These are phyloP conservation scores for Zarea fungicola DNA, from an alignment of 2,329 filamentous ascomycete genomes.

Conservation along the genomic window DNA sequence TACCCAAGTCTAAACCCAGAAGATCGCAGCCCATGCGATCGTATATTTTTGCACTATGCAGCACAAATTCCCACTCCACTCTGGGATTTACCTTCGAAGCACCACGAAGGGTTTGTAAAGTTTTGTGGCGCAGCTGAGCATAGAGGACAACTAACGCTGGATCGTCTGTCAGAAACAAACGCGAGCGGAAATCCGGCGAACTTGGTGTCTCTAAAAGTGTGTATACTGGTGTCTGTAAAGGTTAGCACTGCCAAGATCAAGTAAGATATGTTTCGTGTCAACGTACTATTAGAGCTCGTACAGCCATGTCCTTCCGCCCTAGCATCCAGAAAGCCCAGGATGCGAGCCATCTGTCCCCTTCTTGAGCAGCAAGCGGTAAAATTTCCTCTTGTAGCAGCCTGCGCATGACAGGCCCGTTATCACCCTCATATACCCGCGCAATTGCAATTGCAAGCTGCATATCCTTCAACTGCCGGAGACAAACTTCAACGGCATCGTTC, in stretches of 20 bases:
- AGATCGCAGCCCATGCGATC: conserved; percentile 91
- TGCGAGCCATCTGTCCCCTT: conserved; percentile 88
- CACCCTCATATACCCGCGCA: conserved; percentile 81
- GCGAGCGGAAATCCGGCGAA: conserved; percentile 65
- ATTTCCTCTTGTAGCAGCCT: conserved; percentile 76
- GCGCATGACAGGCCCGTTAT: conserved; percentile 67
- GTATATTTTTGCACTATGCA: conserved; percentile 79
- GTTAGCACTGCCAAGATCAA: not conserved
- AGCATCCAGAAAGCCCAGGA: conserved; percentile 97
- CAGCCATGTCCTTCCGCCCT: conserved; percentile 73
- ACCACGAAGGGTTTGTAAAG: conserved; percentile 77
- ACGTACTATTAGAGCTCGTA: conserved; percentile 73
- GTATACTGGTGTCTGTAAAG: conserved; percentile 67
- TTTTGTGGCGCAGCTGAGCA: conserved; percentile 74
- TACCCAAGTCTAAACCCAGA: conserved; percentile 77
- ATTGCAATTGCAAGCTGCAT: conserved; percentile 86
- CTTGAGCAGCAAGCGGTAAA: conserved; percentile 67
- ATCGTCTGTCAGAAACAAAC: conserved; percentile 83
- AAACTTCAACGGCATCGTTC: conserved; percentile 79
- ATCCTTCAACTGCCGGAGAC: conserved; percentile 81
- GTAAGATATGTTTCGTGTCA: too few relatives aligned
- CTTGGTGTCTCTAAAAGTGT: conserved; percentile 64
- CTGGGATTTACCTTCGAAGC: conserved; percentile 73
- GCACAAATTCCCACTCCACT: conserved; percentile 82
- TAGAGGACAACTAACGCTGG: conserved; percentile 86